Evolutionary conservation across 129 eudicot genomes (phyloP).

Genomic region (Helichrysum umbraculigerum): DNA sequence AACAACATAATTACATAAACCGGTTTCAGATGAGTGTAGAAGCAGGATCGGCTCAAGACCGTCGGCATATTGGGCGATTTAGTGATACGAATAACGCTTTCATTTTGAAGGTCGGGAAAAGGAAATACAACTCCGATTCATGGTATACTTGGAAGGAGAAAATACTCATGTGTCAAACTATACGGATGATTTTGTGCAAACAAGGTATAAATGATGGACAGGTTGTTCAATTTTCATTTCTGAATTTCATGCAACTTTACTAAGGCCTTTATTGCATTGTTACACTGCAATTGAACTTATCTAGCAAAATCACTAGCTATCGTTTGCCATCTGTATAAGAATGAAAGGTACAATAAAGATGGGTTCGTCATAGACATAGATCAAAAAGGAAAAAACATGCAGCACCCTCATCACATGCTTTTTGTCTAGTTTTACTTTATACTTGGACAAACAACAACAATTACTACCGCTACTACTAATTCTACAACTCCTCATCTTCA

Average conservation of each 20-base stretch:
- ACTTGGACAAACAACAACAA: conserved; percentile 22
- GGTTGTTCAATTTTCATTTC: background rate
- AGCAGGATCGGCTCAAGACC: background rate
- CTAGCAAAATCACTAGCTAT: conserved; percentile 3
- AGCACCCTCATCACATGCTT: conserved; percentile 22
- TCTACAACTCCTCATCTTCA: background rate
- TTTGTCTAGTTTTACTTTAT: conserved; percentile 24
- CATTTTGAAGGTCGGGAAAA: background rate
- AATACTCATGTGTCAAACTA: too few species aligned
- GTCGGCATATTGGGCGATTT: background rate
- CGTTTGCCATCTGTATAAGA: conserved; percentile 5
- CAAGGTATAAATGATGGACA: background rate
- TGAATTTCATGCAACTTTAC: background rate
- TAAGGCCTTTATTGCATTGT: background rate
- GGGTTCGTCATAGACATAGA: conserved; percentile 19
- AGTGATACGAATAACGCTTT: background rate
- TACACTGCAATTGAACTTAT: background rate
- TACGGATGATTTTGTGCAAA: background rate
- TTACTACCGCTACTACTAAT: conserved; percentile 20
- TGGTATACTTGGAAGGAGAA: background rate
- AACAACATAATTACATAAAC: too few species aligned
- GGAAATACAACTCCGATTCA: background rate
- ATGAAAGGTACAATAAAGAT: background rate
- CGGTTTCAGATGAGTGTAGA: background rate
- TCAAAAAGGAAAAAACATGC: conserved; percentile 26